Percentiles rank a stretch among this genome's conserved stretches.
Conservation (phyloP, 495 filamentous ascomycete species). For the Hypoxylon crocopeplum region DNA sequence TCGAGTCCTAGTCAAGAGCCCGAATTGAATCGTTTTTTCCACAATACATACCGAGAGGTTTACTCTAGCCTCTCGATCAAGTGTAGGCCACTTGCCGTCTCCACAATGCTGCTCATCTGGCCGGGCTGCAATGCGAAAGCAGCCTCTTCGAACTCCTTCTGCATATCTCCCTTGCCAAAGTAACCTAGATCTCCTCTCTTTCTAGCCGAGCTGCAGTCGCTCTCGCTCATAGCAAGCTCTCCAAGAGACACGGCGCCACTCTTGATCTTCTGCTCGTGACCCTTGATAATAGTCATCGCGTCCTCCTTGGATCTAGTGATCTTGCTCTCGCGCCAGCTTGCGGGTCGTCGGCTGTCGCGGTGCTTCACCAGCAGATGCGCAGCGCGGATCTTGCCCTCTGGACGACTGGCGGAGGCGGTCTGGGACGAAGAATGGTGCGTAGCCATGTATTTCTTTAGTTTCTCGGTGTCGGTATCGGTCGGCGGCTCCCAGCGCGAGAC, state of each 20-base stretch:
- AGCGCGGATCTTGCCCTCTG: slow-evolving; percentile 86
- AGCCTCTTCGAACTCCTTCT: slow-evolving; percentile 97
- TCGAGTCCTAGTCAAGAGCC: background rate
- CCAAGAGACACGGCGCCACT: slow-evolving; percentile 70
- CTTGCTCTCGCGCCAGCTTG: slow-evolving; percentile 87
- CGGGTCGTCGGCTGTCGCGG: slow-evolving; percentile 79
- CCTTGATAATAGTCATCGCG: slow-evolving; percentile 76
- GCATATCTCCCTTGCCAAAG: slow-evolving; percentile 94
- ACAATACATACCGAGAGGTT: background rate
- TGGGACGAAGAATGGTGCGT: slow-evolving; percentile 70
- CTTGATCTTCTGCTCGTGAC: slow-evolving; percentile 75
- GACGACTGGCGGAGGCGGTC: slow-evolving; percentile 54
- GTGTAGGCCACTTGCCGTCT: slow-evolving; percentile 94
- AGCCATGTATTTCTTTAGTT: slow-evolving; percentile 92
- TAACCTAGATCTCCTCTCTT: slow-evolving; percentile 96
- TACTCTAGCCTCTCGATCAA: slow-evolving; percentile 74
- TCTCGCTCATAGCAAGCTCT: slow-evolving; percentile 84
- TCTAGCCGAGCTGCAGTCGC: slow-evolving; percentile 91
- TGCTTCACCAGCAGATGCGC: slow-evolving; percentile 96
- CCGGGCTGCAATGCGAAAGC: slow-evolving; percentile 85
- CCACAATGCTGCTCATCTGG: slow-evolving; percentile 82
- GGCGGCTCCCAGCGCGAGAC: slow-evolving; percentile 96
- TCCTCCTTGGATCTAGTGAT: slow-evolving; percentile 91
- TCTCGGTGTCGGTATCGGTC: slow-evolving; percentile 81
- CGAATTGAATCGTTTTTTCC: background rate